Evolutionary conservation across 805 yeast genomes (phyloP).

Genomic region (Nakazawaea pomicola): DNA sequence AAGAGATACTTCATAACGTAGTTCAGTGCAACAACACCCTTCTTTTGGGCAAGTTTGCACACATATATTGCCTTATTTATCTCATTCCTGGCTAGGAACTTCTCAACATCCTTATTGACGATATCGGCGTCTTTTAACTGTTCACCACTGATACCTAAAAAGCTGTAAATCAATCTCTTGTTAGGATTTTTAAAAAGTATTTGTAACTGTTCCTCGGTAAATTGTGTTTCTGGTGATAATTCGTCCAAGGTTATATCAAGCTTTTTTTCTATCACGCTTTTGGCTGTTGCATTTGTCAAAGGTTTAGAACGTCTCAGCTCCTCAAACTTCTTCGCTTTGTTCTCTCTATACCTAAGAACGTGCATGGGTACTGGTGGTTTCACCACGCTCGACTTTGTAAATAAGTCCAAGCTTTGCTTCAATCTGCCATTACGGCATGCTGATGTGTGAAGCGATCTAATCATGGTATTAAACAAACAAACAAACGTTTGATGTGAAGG

Average conservation of each 20-base stretch:
- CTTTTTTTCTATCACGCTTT: conserved; percentile 17
- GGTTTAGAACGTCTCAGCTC: conserved; percentile 19
- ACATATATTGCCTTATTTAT: conserved; percentile 48
- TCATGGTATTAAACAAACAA: too few relatives aligned
- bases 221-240: conserved; percentile 20
- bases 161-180: conserved; percentile 41
- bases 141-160: conserved; percentile 54
- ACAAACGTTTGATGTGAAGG: too few relatives aligned
- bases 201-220: conserved; percentile 22
- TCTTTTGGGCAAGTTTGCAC: conserved; percentile 39
- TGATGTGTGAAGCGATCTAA: conserved; percentile 2
- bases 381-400: background rate
- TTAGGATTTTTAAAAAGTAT: conserved; percentile 24
- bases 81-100: conserved; percentile 46
- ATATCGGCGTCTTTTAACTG: conserved; percentile 54
- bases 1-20: conserved; percentile 49
- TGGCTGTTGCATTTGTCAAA: conserved; percentile 25
- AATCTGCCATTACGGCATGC: conserved; percentile 2
- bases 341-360: background rate
- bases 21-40: conserved; percentile 61
- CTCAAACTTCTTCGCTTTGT: conserved; percentile 12
- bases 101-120: conserved; percentile 48
- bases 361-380: conserved; percentile 6
- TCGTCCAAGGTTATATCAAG: conserved; percentile 18
- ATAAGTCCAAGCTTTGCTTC: conserved; percentile 1